These are phyloP conservation scores for Inga oerstediana DNA, from an alignment of 306 rosid genomes.

Conservation along the genomic window DNA sequence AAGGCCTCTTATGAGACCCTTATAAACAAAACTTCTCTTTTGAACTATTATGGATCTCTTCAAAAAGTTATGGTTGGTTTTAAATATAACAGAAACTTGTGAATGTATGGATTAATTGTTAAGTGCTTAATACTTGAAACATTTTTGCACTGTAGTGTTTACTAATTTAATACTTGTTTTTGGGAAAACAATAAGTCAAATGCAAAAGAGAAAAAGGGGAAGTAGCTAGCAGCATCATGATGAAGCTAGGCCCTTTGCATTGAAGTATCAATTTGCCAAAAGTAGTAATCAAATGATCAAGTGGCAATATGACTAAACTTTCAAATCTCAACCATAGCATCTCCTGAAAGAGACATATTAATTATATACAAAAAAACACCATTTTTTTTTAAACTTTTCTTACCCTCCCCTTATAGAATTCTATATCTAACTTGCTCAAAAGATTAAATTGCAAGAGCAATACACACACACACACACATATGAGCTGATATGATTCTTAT, in stretches of 20 bases:
- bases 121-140: not conserved
- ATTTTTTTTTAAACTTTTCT: constrained; percentile 10
- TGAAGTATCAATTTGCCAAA: not conserved
- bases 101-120: not conserved
- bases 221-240: not conserved
- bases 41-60: not conserved
- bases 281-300: constrained; percentile 6
- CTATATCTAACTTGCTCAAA: constrained; percentile 13
- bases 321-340: constrained; percentile 10
- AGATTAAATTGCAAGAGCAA: not conserved
- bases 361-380: not conserved
- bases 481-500: constrained; percentile 3
- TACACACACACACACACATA: not conserved
- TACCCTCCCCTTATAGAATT: not conserved
- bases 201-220: not conserved
- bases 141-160: not conserved
- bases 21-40: not conserved
- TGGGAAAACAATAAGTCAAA: not conserved
- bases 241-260: not conserved
- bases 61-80: no score
- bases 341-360: constrained; percentile 16
- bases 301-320: constrained; percentile 18
- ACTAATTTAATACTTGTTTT: not conserved
- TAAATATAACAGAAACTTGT: no score
- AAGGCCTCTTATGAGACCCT: not conserved